Evolutionary conservation across 1,139 yeast genomes (phyloP), one percentile per base, ranked within the genome.

Genomic region (Blastobotrys serpentis): DNA sequence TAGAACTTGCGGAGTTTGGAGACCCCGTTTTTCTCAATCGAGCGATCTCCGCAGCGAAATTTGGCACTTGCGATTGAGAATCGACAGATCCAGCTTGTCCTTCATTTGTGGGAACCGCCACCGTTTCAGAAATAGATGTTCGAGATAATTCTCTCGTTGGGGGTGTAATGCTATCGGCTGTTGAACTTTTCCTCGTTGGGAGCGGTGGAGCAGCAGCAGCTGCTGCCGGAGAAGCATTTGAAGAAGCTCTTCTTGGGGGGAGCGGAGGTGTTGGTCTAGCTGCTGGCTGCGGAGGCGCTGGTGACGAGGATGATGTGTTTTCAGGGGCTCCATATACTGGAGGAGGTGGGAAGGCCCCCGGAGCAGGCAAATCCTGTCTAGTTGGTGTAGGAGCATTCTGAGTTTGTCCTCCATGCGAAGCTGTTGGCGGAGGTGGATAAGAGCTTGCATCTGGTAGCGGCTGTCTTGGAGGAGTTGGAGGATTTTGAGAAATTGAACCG

Each of bases 11-110:
- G 43, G 44, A 17, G 33, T 40, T 33, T 36, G 16, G 13, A n/a
- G n/a, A n/a, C n/a, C 49, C 53, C 2, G 43, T 25, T 5, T 29
- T 33, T 6, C 53, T 48, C 13, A 53, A 47, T 1, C 58, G 56
- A 16, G 65, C 63, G 21, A 63, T 63, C 41, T 64, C 64, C 5
- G 62, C 63, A 2, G 68, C 69, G 54, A 63, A 63, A 47, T 64
- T 65, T 5, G 66, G 66, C 14, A 46, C 49, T 4, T 30, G 38
- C 7, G 43, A 39, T 17, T 34, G 25, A 7, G 48, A 30, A 7
- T 17, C 40, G 13, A 33, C 16, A 4, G 40, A 18, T 19, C 23
- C 4, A 11, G 32, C 7, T 7, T 21, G 5, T 23, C 25, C 44
- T 39, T 23, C 47, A 47, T 48, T 49, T 43, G 17, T 21, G 44